Evolutionary conservation across 148 eudicot genomes (phyloP).

Genomic region (Diospyros kaki): DNA sequence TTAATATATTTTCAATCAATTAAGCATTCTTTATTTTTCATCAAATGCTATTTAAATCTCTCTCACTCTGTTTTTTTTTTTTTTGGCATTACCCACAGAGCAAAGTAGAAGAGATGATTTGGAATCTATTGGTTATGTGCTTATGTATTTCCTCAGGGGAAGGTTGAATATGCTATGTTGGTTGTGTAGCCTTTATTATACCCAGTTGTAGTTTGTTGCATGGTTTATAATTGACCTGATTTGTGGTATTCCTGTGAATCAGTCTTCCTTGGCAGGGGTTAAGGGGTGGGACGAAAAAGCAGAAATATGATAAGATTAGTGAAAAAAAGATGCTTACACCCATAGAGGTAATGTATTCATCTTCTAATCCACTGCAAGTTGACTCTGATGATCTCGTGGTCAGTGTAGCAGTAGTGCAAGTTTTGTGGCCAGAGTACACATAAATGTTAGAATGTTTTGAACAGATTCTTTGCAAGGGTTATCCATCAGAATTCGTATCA

Average conservation of each 20-base stretch:
- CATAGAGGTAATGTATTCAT: not conserved
- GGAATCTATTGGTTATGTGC: not conserved
- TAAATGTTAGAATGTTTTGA: not conserved
- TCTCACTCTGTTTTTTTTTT: not conserved
- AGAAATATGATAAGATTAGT: not conserved
- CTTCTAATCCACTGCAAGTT: too few relatives aligned
- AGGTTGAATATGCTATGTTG: not conserved
- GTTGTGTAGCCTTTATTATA: not conserved
- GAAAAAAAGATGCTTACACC: conserved; percentile 3
- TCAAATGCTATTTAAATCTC: not conserved
- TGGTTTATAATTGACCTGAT: not conserved
- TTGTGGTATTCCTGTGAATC: not conserved
- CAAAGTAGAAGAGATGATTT: conserved; percentile 4
- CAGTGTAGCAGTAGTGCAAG: not conserved
- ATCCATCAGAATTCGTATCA: conserved; percentile 42
- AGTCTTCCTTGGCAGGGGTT: conserved; percentile 3
- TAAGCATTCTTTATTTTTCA: not conserved
- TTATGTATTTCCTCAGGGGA: not conserved
- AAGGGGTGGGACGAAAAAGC: not conserved
- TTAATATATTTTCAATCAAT: too few relatives aligned
- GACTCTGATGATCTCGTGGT: not conserved
- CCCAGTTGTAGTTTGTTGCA: not conserved
- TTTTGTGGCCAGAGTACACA: not conserved
- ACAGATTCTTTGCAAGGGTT: conserved; percentile 50
- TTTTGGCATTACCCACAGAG: not conserved